phyloP scores from a whole-genome alignment of 1,139 yeast genomes.

The Blastobotrys buckinghamii region DNA sequence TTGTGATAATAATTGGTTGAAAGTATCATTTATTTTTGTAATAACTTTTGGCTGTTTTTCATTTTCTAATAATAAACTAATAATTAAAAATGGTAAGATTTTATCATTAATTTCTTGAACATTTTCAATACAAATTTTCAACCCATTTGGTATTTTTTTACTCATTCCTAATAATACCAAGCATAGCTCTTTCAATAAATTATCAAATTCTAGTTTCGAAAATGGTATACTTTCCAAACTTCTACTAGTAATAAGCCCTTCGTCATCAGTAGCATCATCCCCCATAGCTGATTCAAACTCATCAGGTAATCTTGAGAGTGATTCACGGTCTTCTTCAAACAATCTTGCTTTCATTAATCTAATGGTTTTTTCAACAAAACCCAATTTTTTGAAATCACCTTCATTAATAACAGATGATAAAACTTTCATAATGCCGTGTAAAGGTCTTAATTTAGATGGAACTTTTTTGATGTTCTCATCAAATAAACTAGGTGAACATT shows the following conservation, averaged over 20 bases:
- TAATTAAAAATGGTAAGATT: conserved; percentile 37
- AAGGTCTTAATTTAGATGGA: conserved; percentile 2
- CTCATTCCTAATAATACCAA: background rate
- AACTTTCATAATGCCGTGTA: conserved; percentile 6
- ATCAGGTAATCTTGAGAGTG: background rate
- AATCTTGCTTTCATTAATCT: background rate
- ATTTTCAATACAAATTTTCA: conserved; percentile 8
- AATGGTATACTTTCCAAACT: background rate
- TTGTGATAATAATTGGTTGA: background rate
- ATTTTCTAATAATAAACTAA: conserved; percentile 9
- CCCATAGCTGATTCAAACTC: background rate
- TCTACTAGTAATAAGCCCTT: no score
- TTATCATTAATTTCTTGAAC: conserved; percentile 22
- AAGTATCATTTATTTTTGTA: background rate
- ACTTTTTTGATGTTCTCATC: background rate
- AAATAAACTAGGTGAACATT: conserved; percentile 2
- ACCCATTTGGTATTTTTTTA: background rate
- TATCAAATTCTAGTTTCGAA: background rate
- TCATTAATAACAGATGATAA: background rate
- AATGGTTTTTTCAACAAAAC: conserved; percentile 8
- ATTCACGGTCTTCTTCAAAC: background rate
- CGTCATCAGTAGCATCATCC: background rate
- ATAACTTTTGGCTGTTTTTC: background rate
- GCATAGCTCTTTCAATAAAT: background rate
- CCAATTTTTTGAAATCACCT: conserved; percentile 5